A percentile compares a stretch with the other conserved stretches of the same genome.
These are phyloP conservation scores for Hyparrhenia diplandra DNA, from an alignment of 176 grass and related monocot species.

Conservation along the genomic window DNA sequence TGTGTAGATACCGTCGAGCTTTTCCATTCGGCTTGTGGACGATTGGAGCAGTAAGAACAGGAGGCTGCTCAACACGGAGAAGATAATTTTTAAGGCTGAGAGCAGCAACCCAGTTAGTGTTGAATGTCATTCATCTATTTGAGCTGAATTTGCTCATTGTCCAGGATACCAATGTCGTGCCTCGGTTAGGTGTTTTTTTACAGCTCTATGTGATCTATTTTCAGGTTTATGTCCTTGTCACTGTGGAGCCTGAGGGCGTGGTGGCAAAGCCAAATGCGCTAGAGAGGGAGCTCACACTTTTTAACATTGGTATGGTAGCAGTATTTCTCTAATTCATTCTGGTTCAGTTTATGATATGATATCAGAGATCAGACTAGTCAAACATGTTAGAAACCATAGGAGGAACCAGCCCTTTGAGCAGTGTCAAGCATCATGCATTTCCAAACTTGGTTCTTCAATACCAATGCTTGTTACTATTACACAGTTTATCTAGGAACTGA, in stretches of 20 bases:
- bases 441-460: too few species aligned
- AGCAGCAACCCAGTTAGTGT: constrained; percentile 33
- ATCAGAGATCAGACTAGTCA: too few species aligned
- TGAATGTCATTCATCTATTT: not conserved
- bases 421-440: too few species aligned
- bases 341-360: not conserved
- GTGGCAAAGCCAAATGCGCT: constrained; percentile 49
- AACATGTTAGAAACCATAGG: too few species aligned
- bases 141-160: not conserved
- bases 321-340: not conserved
- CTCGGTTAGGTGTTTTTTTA: not conserved
- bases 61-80: constrained; percentile 85
- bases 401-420: too few species aligned
- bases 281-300: constrained; percentile 65
- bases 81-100: constrained; percentile 68
- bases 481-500: too few species aligned
- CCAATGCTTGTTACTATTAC: too few species aligned
- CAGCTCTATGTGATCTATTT: not conserved
- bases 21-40: constrained; percentile 48
- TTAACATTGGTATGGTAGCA: constrained; percentile 69
- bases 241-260: constrained; percentile 62
- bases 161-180: not conserved
- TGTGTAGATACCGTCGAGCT: constrained; percentile 72
- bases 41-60: constrained; percentile 50
- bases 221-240: constrained; percentile 71